phyloP scores from a whole-genome alignment of 2,329 filamentous ascomycete genomes.

The Paecilomyces sp. region DNA sequence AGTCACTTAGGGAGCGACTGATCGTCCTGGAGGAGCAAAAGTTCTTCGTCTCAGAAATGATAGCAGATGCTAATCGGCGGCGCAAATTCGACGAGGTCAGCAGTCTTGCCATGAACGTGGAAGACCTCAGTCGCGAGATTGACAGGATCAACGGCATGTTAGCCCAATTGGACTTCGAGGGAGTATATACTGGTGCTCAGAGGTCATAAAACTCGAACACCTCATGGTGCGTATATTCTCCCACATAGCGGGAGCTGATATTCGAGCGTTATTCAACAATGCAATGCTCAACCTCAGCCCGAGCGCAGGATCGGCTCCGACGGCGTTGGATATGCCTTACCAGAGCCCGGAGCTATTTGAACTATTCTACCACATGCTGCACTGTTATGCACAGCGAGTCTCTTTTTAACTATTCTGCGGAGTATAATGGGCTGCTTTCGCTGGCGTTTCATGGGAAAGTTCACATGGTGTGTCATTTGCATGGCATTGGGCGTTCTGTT shows the following conservation, averaged over 20 bases:
- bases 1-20: conserved; percentile 67
- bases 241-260: not conserved
- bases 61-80: conserved; percentile 66
- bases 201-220: not conserved
- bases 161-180: conserved; percentile 57
- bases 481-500: conserved; percentile 20
- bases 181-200: conserved; percentile 34
- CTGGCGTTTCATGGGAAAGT: conserved; percentile 10
- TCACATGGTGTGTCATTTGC: conserved; percentile 11
- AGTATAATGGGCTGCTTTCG: not conserved
- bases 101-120: conserved; percentile 69
- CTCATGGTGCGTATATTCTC: not conserved
- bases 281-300: not conserved
- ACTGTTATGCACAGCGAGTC: not conserved
- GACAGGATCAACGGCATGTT: conserved; percentile 59
- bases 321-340: not conserved
- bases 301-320: not conserved
- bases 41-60: conserved; percentile 83
- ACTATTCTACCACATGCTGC: not conserved
- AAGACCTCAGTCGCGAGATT: conserved; percentile 76
- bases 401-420: not conserved
- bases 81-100: conserved; percentile 81
- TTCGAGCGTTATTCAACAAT: not conserved
- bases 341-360: not conserved
- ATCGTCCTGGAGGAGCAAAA: conserved; percentile 86